Conservation (phyloP, 371 early-diverging fungal species). For the Dichotomocladium elegans region DNA sequence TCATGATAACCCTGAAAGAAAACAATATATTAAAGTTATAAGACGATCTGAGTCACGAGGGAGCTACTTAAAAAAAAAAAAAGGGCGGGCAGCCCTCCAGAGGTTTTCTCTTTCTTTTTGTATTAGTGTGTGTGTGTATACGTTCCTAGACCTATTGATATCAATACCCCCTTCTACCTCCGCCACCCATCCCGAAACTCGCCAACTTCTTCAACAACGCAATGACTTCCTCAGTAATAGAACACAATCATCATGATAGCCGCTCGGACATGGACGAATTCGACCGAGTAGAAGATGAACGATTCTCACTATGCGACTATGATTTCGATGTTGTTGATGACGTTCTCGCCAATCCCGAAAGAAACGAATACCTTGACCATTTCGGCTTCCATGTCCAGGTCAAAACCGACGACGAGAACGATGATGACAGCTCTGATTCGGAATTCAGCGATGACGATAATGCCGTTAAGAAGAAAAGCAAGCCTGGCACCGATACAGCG, state of each 20-base stretch:
- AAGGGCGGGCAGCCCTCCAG: no score
- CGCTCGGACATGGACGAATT: conserved; percentile 1
- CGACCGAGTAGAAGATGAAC: conserved; percentile 2
- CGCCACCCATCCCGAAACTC: neutral
- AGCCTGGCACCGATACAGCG: neutral
- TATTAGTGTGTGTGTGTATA: neutral
- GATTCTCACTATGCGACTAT: conserved; percentile 20
- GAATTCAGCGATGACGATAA: conserved; percentile 2
- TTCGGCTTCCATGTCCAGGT: conserved; percentile 43
- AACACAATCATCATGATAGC: neutral
- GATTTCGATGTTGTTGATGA: conserved; percentile 46
- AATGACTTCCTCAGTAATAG: neutral
- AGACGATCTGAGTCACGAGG: no score
- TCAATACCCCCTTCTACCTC: neutral
- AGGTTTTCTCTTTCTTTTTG: no score
- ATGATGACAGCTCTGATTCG: conserved; percentile 25
- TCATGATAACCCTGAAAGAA: no score
- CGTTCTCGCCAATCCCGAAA: conserved; percentile 30
- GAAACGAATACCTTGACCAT: conserved; percentile 34
- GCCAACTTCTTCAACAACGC: neutral
- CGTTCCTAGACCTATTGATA: neutral
- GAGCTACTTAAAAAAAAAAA: no score
- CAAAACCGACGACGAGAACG: conserved; percentile 37
- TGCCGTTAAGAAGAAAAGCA: neutral
- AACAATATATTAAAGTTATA: no score